Percentiles rank a stretch among this genome's conserved stretches.
phyloP scores from a whole-genome alignment of 352 stramenopile species.

The Phytopythium chamaehyphon region DNA sequence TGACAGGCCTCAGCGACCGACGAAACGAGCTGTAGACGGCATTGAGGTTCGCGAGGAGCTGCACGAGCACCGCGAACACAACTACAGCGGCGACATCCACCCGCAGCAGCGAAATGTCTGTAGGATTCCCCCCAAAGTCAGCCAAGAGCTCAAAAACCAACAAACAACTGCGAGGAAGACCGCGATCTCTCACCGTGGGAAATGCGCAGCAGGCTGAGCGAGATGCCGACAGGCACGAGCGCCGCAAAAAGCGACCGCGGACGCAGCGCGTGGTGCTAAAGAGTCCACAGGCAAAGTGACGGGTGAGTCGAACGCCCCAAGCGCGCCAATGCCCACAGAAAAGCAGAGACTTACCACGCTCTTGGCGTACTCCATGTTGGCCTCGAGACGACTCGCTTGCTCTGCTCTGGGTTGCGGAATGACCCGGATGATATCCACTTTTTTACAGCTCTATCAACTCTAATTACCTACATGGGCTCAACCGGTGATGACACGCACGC shows the following conservation, averaged over 20 bases:
- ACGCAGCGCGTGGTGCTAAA: conserved; percentile 41
- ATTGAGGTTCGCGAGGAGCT: conserved; percentile 71
- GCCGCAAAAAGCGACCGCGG: conserved; percentile 59
- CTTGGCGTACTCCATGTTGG: conserved; percentile 55
- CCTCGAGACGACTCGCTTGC: too few species aligned
- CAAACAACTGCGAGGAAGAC: neutral
- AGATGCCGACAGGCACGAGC: conserved; percentile 41
- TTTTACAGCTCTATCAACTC: too few species aligned
- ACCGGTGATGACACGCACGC: conserved; percentile 86
- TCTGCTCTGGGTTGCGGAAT: too few species aligned
- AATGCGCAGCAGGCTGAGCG: conserved; percentile 44
- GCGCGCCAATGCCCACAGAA: neutral
- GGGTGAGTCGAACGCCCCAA: too few species aligned
- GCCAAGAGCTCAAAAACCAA: neutral
- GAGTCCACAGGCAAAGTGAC: neutral
- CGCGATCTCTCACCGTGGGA: conserved; percentile 12
- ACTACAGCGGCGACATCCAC: conserved; percentile 36
- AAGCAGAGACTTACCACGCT: conserved; percentile 30
- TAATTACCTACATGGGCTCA: too few species aligned
- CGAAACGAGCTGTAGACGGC: conserved; percentile 70
- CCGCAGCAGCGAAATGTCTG: conserved; percentile 30
- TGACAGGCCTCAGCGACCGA: conserved; percentile 35
- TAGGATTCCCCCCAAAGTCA: too few species aligned
- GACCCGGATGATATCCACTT: too few species aligned
- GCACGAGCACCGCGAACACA: conserved; percentile 48